Evolutionary conservation across 2,329 filamentous ascomycete species (phyloP).

Genomic region (Fusarium albosuccineum): DNA sequence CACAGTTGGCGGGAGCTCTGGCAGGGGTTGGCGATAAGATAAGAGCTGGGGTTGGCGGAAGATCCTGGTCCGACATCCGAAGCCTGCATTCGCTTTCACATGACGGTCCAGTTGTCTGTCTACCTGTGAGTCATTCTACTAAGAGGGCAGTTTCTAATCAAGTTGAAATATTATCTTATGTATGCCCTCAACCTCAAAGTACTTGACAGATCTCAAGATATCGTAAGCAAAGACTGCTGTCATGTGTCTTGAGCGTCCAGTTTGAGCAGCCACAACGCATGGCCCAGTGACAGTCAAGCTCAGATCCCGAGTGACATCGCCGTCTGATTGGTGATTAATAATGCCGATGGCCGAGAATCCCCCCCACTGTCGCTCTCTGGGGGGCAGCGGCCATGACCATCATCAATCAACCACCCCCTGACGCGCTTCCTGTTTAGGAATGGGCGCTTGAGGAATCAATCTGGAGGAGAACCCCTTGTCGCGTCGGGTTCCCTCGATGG

Average conservation of each 20-base stretch:
- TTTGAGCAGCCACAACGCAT: slow-evolving; percentile 21
- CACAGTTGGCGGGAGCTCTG: slow-evolving; percentile 25
- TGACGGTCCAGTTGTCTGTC: background rate
- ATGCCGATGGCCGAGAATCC: background rate
- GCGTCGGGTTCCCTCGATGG: slow-evolving; percentile 6
- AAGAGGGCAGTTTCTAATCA: slow-evolving; percentile 9
- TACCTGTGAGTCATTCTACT: background rate
- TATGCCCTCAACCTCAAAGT: background rate
- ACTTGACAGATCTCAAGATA: background rate
- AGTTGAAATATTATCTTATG: background rate
- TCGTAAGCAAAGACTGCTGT: slow-evolving; percentile 1
- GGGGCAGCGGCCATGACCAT: slow-evolving; percentile 4
- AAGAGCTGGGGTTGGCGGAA: slow-evolving; percentile 16
- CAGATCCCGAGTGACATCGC: background rate
- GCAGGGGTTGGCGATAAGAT: slow-evolving; percentile 31
- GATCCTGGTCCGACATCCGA: slow-evolving; percentile 12
- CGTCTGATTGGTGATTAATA: slow-evolving; percentile 27
- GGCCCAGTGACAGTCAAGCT: slow-evolving; percentile 28
- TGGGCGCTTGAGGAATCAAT: slow-evolving; percentile 19
- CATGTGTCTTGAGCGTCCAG: slow-evolving; percentile 12
- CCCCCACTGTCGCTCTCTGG: background rate
- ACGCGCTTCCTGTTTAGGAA: slow-evolving; percentile 38
- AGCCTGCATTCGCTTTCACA: background rate
- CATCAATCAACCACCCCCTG: slow-evolving; percentile 30
- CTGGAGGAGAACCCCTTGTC: slow-evolving; percentile 22